Conservation (phyloP, 179 eudicot genomes). For the Beta macrorhiza region DNA sequence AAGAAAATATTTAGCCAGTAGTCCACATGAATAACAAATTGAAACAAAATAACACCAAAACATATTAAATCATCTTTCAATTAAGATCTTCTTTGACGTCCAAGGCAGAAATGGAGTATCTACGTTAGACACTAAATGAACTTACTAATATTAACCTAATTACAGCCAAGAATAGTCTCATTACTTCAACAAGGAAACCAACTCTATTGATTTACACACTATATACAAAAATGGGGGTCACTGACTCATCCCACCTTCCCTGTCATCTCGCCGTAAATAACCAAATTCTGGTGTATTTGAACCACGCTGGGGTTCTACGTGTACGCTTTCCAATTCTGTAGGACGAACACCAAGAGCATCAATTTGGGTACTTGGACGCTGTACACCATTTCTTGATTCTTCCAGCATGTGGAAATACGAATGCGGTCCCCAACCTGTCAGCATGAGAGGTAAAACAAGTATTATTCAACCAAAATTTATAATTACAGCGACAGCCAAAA, state of each 20-base stretch:
- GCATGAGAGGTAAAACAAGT: neutral
- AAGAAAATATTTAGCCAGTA: neutral
- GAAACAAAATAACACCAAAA: neutral
- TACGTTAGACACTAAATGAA: constrained; percentile 9
- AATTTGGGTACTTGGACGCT: constrained; percentile 22
- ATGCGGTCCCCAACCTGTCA: constrained; percentile 67
- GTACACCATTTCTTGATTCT: constrained; percentile 45
- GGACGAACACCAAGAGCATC: constrained; percentile 37
- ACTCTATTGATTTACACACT: constrained; percentile 23
- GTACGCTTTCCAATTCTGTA: constrained; percentile 40
- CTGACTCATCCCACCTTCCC: constrained; percentile 46
- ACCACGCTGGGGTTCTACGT: constrained; percentile 27
- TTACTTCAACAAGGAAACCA: constrained; percentile 1
- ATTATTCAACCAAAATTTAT: neutral
- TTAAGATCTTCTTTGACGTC: neutral
- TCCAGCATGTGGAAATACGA: constrained; percentile 63
- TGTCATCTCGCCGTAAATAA: constrained; percentile 27
- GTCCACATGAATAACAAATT: neutral
- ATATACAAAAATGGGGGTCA: constrained; percentile 9
- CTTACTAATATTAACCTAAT: neutral
- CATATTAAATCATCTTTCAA: neutral
- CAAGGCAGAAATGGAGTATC: neutral
- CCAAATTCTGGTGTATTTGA: constrained; percentile 24
- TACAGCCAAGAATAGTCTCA: neutral
- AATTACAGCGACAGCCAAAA: neutral